These are phyloP conservation scores for Wickerhamomyces tratensis DNA, from an alignment of 805 yeast species.

Conservation along the genomic window DNA sequence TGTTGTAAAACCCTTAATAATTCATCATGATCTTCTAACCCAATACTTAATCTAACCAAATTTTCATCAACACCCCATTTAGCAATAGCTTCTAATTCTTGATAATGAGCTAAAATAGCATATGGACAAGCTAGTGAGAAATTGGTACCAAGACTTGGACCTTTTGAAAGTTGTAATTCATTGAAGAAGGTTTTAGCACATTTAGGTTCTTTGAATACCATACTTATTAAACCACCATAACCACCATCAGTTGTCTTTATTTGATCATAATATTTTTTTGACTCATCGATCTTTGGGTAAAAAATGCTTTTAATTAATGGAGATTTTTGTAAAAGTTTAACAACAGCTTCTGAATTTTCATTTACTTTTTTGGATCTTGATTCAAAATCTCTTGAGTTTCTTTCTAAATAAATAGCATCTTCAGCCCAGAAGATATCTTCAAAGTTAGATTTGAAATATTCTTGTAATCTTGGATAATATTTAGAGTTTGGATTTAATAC, in stretches of 20 bases:
- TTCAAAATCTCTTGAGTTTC: slow-evolving; percentile 86
- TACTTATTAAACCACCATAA: slow-evolving; percentile 78
- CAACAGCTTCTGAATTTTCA: slow-evolving; percentile 42
- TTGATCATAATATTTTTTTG: slow-evolving; percentile 60
- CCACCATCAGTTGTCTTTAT: slow-evolving; percentile 68
- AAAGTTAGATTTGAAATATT: slow-evolving; percentile 40
- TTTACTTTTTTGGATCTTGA: slow-evolving; percentile 46
- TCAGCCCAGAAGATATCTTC: slow-evolving; percentile 86
- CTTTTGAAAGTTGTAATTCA: slow-evolving; percentile 61
- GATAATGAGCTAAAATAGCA: slow-evolving; percentile 76
- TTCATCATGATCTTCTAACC: slow-evolving; percentile 64
- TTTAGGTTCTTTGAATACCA: slow-evolving; percentile 53
- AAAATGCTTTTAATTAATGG: slow-evolving; percentile 50
- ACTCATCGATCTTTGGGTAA: slow-evolving; percentile 53
- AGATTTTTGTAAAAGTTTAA: slow-evolving; percentile 39
- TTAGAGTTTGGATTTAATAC: slow-evolving; percentile 62
- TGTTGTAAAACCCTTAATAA: slow-evolving; percentile 38
- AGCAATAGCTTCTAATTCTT: slow-evolving; percentile 69
- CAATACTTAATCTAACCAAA: slow-evolving; percentile 74
- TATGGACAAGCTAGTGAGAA: slow-evolving; percentile 88
- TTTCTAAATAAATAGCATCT: slow-evolving; percentile 85
- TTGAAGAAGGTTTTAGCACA: slow-evolving; percentile 73
- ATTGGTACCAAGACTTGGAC: slow-evolving; percentile 87
- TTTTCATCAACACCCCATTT: slow-evolving; percentile 77
- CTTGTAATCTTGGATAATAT: slow-evolving; percentile 38